These are phyloP conservation scores for Strobilomyces confusus DNA, from an alignment of 768 basidiomycete genomes.

Conservation along the genomic window DNA sequence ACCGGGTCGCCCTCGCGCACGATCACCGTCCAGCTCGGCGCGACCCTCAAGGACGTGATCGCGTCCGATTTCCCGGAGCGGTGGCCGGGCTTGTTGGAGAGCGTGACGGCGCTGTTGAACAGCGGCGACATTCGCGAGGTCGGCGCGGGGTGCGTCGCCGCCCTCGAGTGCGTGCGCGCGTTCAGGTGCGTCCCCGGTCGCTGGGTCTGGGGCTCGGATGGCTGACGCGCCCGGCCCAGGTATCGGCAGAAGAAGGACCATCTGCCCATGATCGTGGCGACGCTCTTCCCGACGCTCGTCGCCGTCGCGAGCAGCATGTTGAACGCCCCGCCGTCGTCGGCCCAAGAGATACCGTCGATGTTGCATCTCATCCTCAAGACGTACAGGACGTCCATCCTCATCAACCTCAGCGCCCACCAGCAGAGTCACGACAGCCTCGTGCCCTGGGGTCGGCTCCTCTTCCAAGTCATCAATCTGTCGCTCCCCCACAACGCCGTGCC, in stretches of 20 bases:
- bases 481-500: constrained; percentile 65
- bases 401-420: constrained; percentile 69
- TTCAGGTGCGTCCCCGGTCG: constrained; percentile 33
- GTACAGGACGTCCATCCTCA: constrained; percentile 79
- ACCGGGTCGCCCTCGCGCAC: constrained; percentile 64
- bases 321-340: constrained; percentile 50
- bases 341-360: constrained; percentile 76
- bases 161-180: constrained; percentile 74
- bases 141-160: constrained; percentile 74
- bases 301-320: constrained; percentile 70
- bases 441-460: constrained; percentile 84
- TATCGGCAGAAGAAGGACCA: constrained; percentile 65
- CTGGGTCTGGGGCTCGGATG: no score
- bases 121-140: constrained; percentile 69
- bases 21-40: constrained; percentile 75
- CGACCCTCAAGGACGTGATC: constrained; percentile 68
- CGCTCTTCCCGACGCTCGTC: constrained; percentile 73
- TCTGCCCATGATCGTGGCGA: constrained; percentile 53
- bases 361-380: constrained; percentile 84
- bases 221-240: constrained; percentile 33
- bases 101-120: constrained; percentile 57
- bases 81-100: constrained; percentile 70
- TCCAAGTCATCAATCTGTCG: constrained; percentile 70
- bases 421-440: constrained; percentile 72
- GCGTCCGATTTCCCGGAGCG: constrained; percentile 73